Conservation (phyloP, 2,329 filamentous ascomycete genomes). For the Lojkania enalia region DNA sequence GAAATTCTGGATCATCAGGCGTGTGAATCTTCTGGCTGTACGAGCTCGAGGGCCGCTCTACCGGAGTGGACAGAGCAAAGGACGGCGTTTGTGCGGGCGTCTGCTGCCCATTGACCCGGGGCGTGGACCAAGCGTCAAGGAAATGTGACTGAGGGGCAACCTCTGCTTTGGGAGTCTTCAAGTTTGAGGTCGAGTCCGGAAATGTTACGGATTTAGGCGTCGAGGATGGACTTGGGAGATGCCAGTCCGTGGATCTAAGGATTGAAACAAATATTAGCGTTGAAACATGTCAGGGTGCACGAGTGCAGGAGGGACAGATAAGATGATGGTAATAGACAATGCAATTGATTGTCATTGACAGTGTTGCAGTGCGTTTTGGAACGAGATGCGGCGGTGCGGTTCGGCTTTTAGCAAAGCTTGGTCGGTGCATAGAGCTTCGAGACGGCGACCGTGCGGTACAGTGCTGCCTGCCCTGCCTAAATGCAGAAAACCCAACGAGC, state of each 20-base stretch:
- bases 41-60: slow-evolving; percentile 40
- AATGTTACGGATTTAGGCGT: slow-evolving; percentile 51
- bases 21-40: slow-evolving; percentile 40
- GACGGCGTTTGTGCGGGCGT: slow-evolving; percentile 49
- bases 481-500: slow-evolving; percentile 24
- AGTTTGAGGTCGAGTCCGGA: slow-evolving; percentile 42
- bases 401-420: no score
- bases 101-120: slow-evolving; percentile 45
- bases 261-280: slow-evolving; percentile 39
- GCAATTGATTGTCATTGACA: no score
- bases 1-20: slow-evolving; percentile 52
- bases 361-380: no score
- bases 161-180: slow-evolving; percentile 52
- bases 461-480: slow-evolving; percentile 43
- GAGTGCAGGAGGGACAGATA: background rate
- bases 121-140: slow-evolving; percentile 55
- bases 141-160: slow-evolving; percentile 49
- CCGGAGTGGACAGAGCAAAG: slow-evolving; percentile 41
- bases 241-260: slow-evolving; percentile 51
- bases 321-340: background rate
- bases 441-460: slow-evolving; percentile 38
- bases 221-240: slow-evolving; percentile 54
- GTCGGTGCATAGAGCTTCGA: slow-evolving; percentile 29
- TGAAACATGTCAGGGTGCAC: slow-evolving; percentile 27
- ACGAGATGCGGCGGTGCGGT: no score